Conservation (phyloP, 495 filamentous ascomycete species). For the Penicillium taxi region DNA sequence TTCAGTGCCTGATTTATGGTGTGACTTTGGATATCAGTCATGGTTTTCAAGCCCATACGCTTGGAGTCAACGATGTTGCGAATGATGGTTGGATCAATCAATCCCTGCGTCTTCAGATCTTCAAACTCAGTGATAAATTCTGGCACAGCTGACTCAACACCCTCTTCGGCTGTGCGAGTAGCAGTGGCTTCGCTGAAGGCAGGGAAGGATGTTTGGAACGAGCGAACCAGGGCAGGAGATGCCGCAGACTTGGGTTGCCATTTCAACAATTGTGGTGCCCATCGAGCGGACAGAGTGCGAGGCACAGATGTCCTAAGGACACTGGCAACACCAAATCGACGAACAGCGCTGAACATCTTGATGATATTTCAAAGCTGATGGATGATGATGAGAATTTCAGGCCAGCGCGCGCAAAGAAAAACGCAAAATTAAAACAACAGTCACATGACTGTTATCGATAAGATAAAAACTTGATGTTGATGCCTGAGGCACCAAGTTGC, state of each 20-base stretch:
- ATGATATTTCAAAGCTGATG: constrained; percentile 1
- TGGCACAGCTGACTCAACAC: constrained; percentile 14
- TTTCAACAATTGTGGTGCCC: constrained; percentile 23
- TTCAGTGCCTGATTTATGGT: constrained; percentile 72
- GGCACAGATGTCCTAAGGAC: constrained; percentile 31
- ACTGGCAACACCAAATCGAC: constrained; percentile 31
- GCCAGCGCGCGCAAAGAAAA: constrained; percentile 8
- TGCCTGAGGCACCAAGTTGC: constrained; percentile 3
- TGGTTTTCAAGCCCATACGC: constrained; percentile 64
- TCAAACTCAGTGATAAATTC: constrained; percentile 55
- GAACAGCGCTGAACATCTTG: constrained; percentile 38
- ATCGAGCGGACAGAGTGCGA: constrained; percentile 21
- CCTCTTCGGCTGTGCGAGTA: constrained; percentile 11
- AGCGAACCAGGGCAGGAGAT: constrained; percentile 17
- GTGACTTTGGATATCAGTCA: constrained; percentile 87
- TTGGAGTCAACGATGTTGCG: constrained; percentile 53
- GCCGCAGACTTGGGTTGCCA: constrained; percentile 20
- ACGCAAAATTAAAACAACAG: constrained; percentile 11
- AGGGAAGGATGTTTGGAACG: constrained; percentile 28
- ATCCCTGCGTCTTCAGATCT: constrained; percentile 52
- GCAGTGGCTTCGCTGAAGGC: constrained; percentile 17
- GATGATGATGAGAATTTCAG: neutral
- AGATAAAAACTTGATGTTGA: neutral
- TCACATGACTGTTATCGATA: constrained; percentile 26
- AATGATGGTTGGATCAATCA: constrained; percentile 60